These are phyloP conservation scores for Typha latifolia DNA, from an alignment of 176 grass and related monocot species.

Conservation along the genomic window DNA sequence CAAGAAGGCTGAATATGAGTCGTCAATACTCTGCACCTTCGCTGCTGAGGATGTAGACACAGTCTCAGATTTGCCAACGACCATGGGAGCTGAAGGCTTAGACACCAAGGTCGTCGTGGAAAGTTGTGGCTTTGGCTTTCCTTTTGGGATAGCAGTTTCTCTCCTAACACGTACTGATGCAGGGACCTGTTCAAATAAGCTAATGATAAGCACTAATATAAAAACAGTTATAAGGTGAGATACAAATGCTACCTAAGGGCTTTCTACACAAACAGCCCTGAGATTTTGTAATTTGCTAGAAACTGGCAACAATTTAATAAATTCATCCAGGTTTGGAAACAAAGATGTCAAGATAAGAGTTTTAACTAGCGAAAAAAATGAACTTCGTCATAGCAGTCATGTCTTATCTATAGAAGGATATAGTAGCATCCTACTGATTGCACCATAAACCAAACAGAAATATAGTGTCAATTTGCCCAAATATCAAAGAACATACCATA, in stretches of 20 bases:
- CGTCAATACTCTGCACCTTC: constrained; percentile 81
- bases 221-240: too few relatives aligned
- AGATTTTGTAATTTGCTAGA: too few relatives aligned
- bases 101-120: constrained; percentile 18
- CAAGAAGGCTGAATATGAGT: constrained; percentile 96
- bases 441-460: neutral
- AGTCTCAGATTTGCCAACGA: constrained; percentile 31
- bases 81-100: constrained; percentile 25
- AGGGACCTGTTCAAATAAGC: constrained; percentile 56
- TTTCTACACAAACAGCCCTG: too few relatives aligned
- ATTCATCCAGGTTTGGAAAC: too few relatives aligned
- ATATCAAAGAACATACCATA: constrained; percentile 58
- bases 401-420: neutral
- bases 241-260: too few relatives aligned
- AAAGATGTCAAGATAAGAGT: too few relatives aligned
- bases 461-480: neutral
- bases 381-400: too few relatives aligned
- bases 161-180: constrained; percentile 92
- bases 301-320: too few relatives aligned
- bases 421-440: neutral
- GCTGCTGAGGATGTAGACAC: constrained; percentile 18
- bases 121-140: constrained; percentile 54
- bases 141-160: constrained; percentile 68
- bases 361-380: too few relatives aligned
- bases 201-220: neutral